Evolutionary conservation across 768 basidiomycete genomes (phyloP).

Genomic region (Rubroboletus pulcherrimus): DNA sequence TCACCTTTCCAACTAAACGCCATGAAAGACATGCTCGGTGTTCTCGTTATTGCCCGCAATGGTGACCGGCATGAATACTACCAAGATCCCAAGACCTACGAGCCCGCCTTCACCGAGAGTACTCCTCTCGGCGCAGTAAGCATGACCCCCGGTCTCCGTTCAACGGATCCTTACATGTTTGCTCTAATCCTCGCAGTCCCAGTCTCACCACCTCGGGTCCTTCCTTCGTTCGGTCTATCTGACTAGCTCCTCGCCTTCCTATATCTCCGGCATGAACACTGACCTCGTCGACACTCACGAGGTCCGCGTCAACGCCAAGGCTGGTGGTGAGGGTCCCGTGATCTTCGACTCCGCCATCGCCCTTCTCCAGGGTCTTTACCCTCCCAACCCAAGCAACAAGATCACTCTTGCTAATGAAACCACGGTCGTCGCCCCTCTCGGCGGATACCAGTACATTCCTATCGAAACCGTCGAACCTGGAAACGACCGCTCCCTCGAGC

Average conservation of each 20-base stretch:
- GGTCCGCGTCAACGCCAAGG: constrained; percentile 76
- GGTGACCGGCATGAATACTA: constrained; percentile 67
- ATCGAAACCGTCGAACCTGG: constrained; percentile 85
- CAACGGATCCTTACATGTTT: neutral
- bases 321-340: constrained; percentile 79
- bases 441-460: constrained; percentile 84
- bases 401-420: constrained; percentile 78
- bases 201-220: constrained; percentile 63
- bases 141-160: neutral
- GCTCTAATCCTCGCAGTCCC: constrained; percentile 39
- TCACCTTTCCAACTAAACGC: constrained; percentile 13
- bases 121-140: constrained; percentile 74
- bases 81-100: constrained; percentile 70
- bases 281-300: constrained; percentile 72
- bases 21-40: constrained; percentile 63
- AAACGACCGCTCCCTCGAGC: constrained; percentile 80
- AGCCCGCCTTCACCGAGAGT: constrained; percentile 58
- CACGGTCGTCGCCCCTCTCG: constrained; percentile 65
- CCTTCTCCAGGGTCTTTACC: constrained; percentile 81
- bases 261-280: constrained; percentile 59
- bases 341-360: constrained; percentile 87
- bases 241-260: constrained; percentile 59
- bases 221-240: constrained; percentile 66
- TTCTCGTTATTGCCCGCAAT: constrained; percentile 73
- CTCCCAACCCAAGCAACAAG: constrained; percentile 69